phyloP scores from a whole-genome alignment of 2,329 filamentous ascomycete species.

The Fusarium redolens region DNA sequence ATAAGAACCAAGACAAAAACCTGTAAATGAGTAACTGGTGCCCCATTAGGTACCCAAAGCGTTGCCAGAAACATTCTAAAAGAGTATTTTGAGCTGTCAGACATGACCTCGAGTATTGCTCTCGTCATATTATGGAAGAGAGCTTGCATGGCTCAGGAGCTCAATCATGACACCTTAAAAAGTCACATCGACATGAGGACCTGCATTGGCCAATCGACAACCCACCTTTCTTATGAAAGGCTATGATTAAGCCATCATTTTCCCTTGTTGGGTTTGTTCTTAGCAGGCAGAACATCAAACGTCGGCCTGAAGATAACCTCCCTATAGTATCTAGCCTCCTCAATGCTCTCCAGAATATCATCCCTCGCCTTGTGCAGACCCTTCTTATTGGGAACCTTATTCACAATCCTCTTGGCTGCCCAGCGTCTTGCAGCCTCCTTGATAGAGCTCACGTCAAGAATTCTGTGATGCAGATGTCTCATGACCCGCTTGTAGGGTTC shows the following conservation, averaged over 20 bases:
- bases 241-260: background rate
- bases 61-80: background rate
- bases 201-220: background rate
- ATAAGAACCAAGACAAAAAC: background rate
- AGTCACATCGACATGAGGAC: background rate
- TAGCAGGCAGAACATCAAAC: conserved; percentile 41
- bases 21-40: too few species aligned
- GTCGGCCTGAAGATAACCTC: conserved; percentile 70
- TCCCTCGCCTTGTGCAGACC: conserved; percentile 83
- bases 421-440: conserved; percentile 92
- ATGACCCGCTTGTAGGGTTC: conserved; percentile 79
- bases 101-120: background rate
- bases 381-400: conserved; percentile 76
- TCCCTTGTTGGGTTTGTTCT: conserved; percentile 38
- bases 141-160: conserved; percentile 2
- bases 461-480: conserved; percentile 86
- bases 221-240: background rate
- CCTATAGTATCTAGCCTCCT: conserved; percentile 87
- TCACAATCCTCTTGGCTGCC: conserved; percentile 63
- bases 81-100: background rate
- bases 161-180: conserved; percentile 2
- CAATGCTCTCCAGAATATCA: conserved; percentile 96
- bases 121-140: background rate
- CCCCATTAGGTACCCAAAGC: background rate
- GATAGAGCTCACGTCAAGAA: conserved; percentile 90